These are phyloP conservation scores for Chlamydomonas schloesseri DNA, from an alignment of 139 green algal genomes.

Conservation along the genomic window DNA sequence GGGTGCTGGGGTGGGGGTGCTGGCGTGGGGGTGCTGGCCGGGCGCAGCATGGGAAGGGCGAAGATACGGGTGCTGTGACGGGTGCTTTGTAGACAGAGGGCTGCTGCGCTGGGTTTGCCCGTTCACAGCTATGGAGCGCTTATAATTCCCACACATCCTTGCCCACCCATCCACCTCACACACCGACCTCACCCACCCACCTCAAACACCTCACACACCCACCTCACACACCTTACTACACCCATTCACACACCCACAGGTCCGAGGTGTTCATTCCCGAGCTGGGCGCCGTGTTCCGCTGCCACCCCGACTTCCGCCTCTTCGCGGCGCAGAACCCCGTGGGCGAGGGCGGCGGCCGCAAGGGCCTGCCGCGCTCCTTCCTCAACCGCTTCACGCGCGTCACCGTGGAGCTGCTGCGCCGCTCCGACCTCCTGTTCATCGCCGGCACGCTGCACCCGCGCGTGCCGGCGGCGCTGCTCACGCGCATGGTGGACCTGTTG, in stretches of 20 bases:
- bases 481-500: slow-evolving; percentile 88
- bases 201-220: no score
- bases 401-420: slow-evolving; percentile 85
- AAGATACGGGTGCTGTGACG: no score
- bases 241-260: neutral
- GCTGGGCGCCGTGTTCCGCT: slow-evolving; percentile 82
- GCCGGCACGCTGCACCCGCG: slow-evolving; percentile 75
- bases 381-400: slow-evolving; percentile 98
- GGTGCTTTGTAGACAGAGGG: no score
- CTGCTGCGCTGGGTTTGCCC: no score
- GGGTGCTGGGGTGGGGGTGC: no score
- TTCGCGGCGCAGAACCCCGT: slow-evolving; percentile 95
- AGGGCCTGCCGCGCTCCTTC: slow-evolving; percentile 96
- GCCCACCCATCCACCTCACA: no score
- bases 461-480: slow-evolving; percentile 67
- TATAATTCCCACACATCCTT: no score
- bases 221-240: no score
- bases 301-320: slow-evolving; percentile 84
- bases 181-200: neutral
- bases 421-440: slow-evolving; percentile 87
- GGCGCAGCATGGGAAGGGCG: no score
- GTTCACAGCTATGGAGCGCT: no score
- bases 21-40: no score
- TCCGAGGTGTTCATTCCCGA: slow-evolving; percentile 96
- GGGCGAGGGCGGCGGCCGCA: slow-evolving; percentile 94